A percentile compares a stretch with the other conserved stretches of the same genome.
Conservation (phyloP, 2,329 filamentous ascomycete genomes). For the Fusarium sp. region DNA sequence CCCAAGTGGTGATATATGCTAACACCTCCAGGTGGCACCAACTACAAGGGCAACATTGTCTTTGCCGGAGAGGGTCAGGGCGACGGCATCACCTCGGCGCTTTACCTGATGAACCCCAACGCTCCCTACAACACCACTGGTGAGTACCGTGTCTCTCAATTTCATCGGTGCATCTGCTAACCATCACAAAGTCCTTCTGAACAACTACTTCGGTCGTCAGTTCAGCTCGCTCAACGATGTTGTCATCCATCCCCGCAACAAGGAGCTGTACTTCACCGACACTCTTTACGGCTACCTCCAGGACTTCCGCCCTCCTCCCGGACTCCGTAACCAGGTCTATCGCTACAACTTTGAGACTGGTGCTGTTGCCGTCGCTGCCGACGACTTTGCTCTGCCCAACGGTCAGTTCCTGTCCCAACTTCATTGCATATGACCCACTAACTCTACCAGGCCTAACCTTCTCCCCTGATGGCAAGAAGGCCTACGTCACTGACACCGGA, state of each 20-base stretch:
- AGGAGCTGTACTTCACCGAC: slow-evolving; percentile 73
- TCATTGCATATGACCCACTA: neutral
- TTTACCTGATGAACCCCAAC: slow-evolving; percentile 44
- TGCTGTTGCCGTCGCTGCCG: slow-evolving; percentile 66
- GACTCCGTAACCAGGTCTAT: slow-evolving; percentile 69
- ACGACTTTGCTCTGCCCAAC: slow-evolving; percentile 68
- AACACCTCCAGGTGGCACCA: slow-evolving; percentile 57
- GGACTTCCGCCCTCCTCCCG: slow-evolving; percentile 65
- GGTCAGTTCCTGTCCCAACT: slow-evolving; percentile 46
- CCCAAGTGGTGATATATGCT: neutral
- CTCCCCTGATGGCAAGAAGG: slow-evolving; percentile 62
- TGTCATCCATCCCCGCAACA: slow-evolving; percentile 62
- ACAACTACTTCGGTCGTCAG: slow-evolving; percentile 69
- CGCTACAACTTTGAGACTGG: slow-evolving; percentile 63
- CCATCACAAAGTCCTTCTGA: slow-evolving; percentile 57
- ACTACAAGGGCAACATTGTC: slow-evolving; percentile 62
- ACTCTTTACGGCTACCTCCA: slow-evolving; percentile 70
- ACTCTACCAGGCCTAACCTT: slow-evolving; percentile 57
- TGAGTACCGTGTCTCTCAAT: slow-evolving; percentile 30
- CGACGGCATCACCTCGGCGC: slow-evolving; percentile 41
- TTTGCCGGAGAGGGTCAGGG: slow-evolving; percentile 65
- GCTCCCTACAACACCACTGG: slow-evolving; percentile 64
- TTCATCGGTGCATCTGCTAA: neutral
- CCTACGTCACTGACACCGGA: slow-evolving; percentile 70
- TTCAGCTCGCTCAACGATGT: slow-evolving; percentile 73